Percentiles rank a stretch among this genome's conserved stretches.
These are phyloP conservation scores for Colletotrichum sp. DNA, from an alignment of 2,329 filamentous ascomycete genomes.

Conservation along the genomic window DNA sequence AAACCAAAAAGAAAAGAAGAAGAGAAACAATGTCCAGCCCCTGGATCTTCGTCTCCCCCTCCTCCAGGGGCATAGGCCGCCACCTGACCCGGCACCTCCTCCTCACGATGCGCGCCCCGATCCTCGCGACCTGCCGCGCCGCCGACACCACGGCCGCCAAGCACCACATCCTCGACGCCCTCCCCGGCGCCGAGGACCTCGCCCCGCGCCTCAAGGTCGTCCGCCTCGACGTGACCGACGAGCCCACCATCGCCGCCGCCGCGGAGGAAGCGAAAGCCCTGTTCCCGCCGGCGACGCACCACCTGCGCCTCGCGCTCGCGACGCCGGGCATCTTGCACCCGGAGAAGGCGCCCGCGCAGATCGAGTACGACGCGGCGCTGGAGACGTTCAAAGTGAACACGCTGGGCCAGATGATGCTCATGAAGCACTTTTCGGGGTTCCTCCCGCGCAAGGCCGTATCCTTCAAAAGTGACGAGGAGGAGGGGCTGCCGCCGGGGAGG, in stretches of 20 bases:
- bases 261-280: slow-evolving; percentile 51
- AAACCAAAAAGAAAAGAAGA: background rate
- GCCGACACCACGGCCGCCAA: slow-evolving; percentile 40
- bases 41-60: slow-evolving; percentile 54
- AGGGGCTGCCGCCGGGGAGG: slow-evolving; percentile 36
- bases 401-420: slow-evolving; percentile 74
- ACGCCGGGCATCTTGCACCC: slow-evolving; percentile 75
- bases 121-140: slow-evolving; percentile 47
- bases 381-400: slow-evolving; percentile 76
- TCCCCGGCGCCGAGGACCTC: slow-evolving; percentile 24
- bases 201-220: slow-evolving; percentile 43
- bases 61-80: slow-evolving; percentile 53
- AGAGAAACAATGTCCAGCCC: slow-evolving; percentile 45
- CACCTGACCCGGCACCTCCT: slow-evolving; percentile 54
- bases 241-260: slow-evolving; percentile 65
- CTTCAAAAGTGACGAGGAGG: slow-evolving; percentile 24
- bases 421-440: slow-evolving; percentile 76
- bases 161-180: slow-evolving; percentile 32
- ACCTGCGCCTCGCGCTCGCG: slow-evolving; percentile 72
- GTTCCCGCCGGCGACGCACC: slow-evolving; percentile 56
- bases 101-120: slow-evolving; percentile 50
- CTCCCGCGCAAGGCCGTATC: slow-evolving; percentile 64
- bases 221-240: slow-evolving; percentile 58
- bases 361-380: slow-evolving; percentile 66
- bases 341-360: slow-evolving; percentile 72